Base-by-base conservation (phyloP, 2,329 filamentous ascomycete species). In the Penicillium sp. region DNA sequence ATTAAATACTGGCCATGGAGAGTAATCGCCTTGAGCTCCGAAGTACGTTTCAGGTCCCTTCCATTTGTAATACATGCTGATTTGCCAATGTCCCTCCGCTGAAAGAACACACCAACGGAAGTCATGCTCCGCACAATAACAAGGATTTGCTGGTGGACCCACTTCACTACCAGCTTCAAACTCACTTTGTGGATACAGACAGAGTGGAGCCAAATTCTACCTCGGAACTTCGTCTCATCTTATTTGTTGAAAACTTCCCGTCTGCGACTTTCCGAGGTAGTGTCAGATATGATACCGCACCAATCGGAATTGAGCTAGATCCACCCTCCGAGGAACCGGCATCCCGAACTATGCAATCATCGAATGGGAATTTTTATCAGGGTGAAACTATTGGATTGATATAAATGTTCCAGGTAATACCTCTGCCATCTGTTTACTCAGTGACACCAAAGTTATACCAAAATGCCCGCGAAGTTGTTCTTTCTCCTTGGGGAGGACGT, bases 381-480 rank as follows among this genome's bases (percentile, higher is more conserved):
- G 34, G 24, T 34, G 16, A 46, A 39, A 24, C 36, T 21, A 24
- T 40, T 47, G 18, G 3, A 22, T 40, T 18, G 21, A 47, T 52
- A 52, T 52, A 52, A 46, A 51, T 27, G 36, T n/a, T 47, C 31
- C 10, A 1, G 10, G 13, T 27, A 8, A 2, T 31, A 9, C 34
- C 36, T 47, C 13, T n/a, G 24, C 24, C 5, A 27, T 4, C 8
- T 5, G 8, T 27, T 8, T 27, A 27, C 24, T 27, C 24, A 27
- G 24, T 27, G 8, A 5, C 24, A 27, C 24, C 5, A 8, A 27
- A 27, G 4, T 27, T 4, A 27, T 27, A 27, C 44, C 48, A 18
- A 36, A 24, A 59, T 66, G 63, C 40, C 60, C 44, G 39, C 50
- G 11, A 57, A 61, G 48, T 52, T 56, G 31, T 67, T 67, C 36